phyloP scores from a whole-genome alignment of 1,139 yeast species.

The Hyphopichia fennica region DNA sequence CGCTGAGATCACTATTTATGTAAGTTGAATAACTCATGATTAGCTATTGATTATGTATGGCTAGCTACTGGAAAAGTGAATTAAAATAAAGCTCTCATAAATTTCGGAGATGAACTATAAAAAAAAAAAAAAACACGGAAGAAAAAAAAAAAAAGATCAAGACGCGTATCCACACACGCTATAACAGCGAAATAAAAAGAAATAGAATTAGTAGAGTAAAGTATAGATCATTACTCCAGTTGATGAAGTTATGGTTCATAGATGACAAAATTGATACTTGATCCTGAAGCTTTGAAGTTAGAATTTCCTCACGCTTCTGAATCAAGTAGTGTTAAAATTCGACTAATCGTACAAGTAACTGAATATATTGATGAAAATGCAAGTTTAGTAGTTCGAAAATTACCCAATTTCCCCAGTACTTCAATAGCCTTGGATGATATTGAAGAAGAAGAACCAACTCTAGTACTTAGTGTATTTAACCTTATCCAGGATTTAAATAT shows the following conservation, averaged over 20 bases:
- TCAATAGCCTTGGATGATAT: slow-evolving; percentile 1
- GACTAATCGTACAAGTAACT: slow-evolving; percentile 33
- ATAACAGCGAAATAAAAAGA: no score
- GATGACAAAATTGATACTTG: slow-evolving; percentile 33
- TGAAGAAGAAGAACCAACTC: neutral
- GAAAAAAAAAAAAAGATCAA: neutral
- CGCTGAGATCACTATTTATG: neutral
- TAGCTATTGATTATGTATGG: neutral
- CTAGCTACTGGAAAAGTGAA: no score
- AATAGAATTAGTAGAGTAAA: no score
- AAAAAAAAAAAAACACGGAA: neutral
- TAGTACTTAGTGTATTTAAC: neutral
- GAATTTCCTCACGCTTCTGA: slow-evolving; percentile 24
- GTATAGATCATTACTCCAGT: no score
- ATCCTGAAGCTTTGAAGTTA: slow-evolving; percentile 21
- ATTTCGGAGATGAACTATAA: neutral
- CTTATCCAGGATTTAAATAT: neutral
- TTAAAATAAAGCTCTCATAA: no score
- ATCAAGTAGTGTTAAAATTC: slow-evolving; percentile 19
- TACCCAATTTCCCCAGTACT: slow-evolving; percentile 10
- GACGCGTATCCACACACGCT: neutral
- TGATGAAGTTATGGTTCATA: no score
- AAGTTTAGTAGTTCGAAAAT: slow-evolving; percentile 9
- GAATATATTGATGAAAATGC: slow-evolving; percentile 13
- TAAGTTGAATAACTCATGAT: neutral